Percentiles rank a stretch among this genome's conserved stretches.
phyloP scores from a whole-genome alignment of 768 basidiomycete species.

The Mycena latifolia region DNA sequence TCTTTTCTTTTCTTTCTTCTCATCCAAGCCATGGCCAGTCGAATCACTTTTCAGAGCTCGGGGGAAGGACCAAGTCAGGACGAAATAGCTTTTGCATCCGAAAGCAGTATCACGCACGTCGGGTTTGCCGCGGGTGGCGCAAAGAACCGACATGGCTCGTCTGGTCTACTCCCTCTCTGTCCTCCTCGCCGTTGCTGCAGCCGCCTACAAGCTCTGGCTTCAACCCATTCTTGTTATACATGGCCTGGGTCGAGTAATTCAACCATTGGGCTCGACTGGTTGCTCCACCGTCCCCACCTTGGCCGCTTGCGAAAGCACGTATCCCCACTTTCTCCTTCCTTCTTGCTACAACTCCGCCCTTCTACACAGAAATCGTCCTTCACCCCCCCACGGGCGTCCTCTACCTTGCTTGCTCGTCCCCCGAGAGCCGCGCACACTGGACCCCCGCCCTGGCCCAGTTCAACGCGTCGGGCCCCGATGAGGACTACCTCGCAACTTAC shows the following conservation, averaged over 20 bases:
- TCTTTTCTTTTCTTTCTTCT: too few relatives aligned
- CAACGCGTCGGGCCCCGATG: slow-evolving; percentile 52
- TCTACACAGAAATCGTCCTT: slow-evolving; percentile 65
- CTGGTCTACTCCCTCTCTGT: slow-evolving; percentile 35
- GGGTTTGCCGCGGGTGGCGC: too few relatives aligned
- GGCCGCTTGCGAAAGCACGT: slow-evolving; percentile 77
- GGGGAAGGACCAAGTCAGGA: too few relatives aligned
- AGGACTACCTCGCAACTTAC: slow-evolving; percentile 74
- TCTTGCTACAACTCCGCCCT: background rate
- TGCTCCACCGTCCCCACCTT: slow-evolving; percentile 67
- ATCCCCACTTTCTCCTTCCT: background rate
- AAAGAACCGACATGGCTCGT: slow-evolving; percentile 40
- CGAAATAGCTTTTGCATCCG: too few relatives aligned
- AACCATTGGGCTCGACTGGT: slow-evolving; percentile 58
- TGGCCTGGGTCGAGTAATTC: slow-evolving; percentile 61
- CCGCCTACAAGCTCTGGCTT: slow-evolving; percentile 61
- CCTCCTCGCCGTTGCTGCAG: slow-evolving; percentile 57
- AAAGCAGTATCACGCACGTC: too few relatives aligned
- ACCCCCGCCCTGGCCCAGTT: slow-evolving; percentile 55
- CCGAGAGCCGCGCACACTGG: slow-evolving; percentile 63
- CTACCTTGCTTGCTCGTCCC: slow-evolving; percentile 75
- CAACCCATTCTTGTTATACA: slow-evolving; percentile 55
- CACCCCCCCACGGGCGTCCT: slow-evolving; percentile 68
- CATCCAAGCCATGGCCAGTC: too few relatives aligned
- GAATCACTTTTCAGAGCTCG: too few relatives aligned